A percentile compares a stretch with the other conserved stretches of the same genome.
Conservation (phyloP, 2,329 filamentous ascomycete genomes). For the Immersiporthe knoxdaviesiana region DNA sequence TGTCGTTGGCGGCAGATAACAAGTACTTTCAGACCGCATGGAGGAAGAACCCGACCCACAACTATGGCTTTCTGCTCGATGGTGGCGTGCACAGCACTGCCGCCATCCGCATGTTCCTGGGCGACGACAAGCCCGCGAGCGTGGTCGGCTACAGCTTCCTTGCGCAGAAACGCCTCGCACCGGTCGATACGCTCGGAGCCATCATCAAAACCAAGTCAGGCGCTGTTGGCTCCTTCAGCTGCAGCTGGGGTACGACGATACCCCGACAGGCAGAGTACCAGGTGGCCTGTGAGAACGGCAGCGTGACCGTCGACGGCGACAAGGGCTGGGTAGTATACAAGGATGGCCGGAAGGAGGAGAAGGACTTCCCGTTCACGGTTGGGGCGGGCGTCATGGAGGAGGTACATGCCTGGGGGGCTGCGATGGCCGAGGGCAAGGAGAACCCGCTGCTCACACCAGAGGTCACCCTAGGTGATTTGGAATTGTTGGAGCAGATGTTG, state of each 20-base stretch:
- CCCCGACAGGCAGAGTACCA: constrained; percentile 55
- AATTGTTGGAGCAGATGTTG: constrained; percentile 59
- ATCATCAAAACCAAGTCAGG: constrained; percentile 58
- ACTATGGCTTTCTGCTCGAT: constrained; percentile 75
- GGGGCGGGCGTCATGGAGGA: constrained; percentile 60
- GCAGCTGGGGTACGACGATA: constrained; percentile 61
- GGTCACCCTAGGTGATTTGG: constrained; percentile 63
- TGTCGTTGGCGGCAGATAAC: constrained; percentile 33
- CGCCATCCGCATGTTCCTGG: constrained; percentile 59
- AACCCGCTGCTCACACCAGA: constrained; percentile 58
- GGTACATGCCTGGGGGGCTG: constrained; percentile 63
- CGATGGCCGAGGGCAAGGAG: constrained; percentile 49
- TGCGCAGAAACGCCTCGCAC: constrained; percentile 58
- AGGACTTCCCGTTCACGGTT: constrained; percentile 24
- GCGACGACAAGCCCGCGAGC: constrained; percentile 45
- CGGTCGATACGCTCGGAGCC: constrained; percentile 66
- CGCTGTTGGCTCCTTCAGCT: constrained; percentile 57
- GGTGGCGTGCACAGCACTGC: constrained; percentile 72
- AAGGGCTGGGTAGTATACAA: constrained; percentile 34
- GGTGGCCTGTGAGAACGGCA: constrained; percentile 61
- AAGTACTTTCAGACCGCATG: constrained; percentile 55
- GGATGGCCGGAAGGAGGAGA: constrained; percentile 34
- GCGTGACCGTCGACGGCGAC: constrained; percentile 52
- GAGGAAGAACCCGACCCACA: constrained; percentile 68
- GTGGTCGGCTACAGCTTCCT: constrained; percentile 59